Evolutionary conservation across 345 rosid genomes (phyloP), one percentile per base, ranked within the genome.

Genomic region (Rhodamnia argentea): DNA sequence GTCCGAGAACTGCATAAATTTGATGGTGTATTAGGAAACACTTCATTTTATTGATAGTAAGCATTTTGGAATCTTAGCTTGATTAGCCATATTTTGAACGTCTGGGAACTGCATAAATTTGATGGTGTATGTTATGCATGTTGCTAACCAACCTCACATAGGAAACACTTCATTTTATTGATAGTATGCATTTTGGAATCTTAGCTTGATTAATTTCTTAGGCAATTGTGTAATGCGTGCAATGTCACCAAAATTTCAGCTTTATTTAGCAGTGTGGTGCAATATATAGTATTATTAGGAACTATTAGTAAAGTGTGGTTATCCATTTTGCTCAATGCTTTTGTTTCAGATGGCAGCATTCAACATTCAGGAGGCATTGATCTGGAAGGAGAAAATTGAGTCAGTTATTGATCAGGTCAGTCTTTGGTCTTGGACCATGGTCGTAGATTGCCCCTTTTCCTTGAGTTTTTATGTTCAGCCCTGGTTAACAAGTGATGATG

Each of bases 271-370:
- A 18, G 47, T 70, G 78, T 18, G 47, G 78, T 37, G 81, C 47
- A 37, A 70, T 37, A 37, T 70, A 10, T 9, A 18, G 47, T 52
- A 83, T 20, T 52, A 15, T 26, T 52, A 44, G 54, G 54, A 29
- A 52, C 84, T 54, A 27, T 52, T 52, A 10, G 13, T 83, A 14
- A 82, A 52, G 60, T 84, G 86, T 89, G 84, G 83, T 87, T 84
- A 50, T 87, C 84, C 88, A 75, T 84, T 64, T 82, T 90, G 84
- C 89, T 62, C 81, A 70, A 37, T 70, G 81, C 81, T 37, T 70
- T 88, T 90, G 60, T 85, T 86, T 85, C 90, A 98, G 99, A 98
- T 98, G 99, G 99, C 99, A 84, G 99, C 99, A 85, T 98, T 98
- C 92, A 98, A 98, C 93, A 96, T 98, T 88, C 99, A 96, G 88